Evolutionary conservation across 768 basidiomycete genomes (phyloP).

Genomic region (Amanita polypyramis): DNA sequence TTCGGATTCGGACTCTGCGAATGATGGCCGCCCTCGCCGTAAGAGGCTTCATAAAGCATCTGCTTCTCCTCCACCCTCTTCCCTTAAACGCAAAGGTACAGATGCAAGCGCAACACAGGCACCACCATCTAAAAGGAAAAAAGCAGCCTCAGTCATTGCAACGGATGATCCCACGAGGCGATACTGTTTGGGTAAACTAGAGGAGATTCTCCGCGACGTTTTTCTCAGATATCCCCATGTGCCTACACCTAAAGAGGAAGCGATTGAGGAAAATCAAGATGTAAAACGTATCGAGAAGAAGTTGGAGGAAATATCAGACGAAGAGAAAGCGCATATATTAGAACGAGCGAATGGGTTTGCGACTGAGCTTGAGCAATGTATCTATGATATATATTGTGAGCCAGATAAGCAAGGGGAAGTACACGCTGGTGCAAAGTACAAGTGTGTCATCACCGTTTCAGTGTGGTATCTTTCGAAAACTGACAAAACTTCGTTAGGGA

Average conservation of each 20-base stretch:
- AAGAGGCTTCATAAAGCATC: slow-evolving; percentile 20
- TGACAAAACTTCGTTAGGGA: slow-evolving; percentile 37
- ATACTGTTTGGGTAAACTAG: slow-evolving; percentile 70
- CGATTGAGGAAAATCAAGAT: slow-evolving; percentile 7
- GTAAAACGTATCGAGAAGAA: slow-evolving; percentile 28
- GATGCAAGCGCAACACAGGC: slow-evolving; percentile 14
- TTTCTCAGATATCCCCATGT: slow-evolving; percentile 63
- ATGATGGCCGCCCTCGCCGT: slow-evolving; percentile 16
- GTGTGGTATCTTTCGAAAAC: not conserved
- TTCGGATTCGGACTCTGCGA: slow-evolving; percentile 30
- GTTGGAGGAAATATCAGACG: slow-evolving; percentile 45
- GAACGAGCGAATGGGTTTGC: slow-evolving; percentile 55
- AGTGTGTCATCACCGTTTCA: slow-evolving; percentile 32
- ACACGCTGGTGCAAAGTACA: slow-evolving; percentile 69
- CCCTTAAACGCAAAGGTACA: slow-evolving; percentile 46
- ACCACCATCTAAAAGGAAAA: slow-evolving; percentile 38
- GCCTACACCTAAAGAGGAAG: slow-evolving; percentile 19
- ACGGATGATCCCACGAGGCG: slow-evolving; percentile 67
- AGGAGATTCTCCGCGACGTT: slow-evolving; percentile 59
- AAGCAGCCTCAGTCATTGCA: slow-evolving; percentile 18
- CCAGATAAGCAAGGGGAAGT: slow-evolving; percentile 58
- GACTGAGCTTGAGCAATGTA: slow-evolving; percentile 59
- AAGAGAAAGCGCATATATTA: slow-evolving; percentile 45
- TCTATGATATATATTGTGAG: slow-evolving; percentile 72
- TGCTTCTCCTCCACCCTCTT: slow-evolving; percentile 20